Percentiles rank a stretch among this genome's conserved stretches.
phyloP scores from a whole-genome alignment of 78 protist species.

The Dictyostelium firmibasis region DNA sequence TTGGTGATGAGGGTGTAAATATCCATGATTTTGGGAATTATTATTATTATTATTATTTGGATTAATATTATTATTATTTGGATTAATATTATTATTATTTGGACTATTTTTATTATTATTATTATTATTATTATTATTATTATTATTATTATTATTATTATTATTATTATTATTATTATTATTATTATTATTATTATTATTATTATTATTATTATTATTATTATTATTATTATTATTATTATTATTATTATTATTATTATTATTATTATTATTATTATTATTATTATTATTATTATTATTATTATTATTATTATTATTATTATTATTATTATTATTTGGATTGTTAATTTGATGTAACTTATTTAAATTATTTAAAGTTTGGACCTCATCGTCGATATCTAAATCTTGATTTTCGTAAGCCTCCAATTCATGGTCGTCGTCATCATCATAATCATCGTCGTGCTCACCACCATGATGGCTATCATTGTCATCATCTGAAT shows the following conservation, averaged over 20 bases:
- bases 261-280: not conserved
- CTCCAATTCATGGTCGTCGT: not conserved
- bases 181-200: not conserved
- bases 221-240: no score
- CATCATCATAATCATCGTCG: not conserved
- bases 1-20: not conserved
- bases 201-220: not conserved
- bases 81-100: no score
- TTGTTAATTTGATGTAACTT: not conserved
- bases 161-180: not conserved
- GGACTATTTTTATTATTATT: no score
- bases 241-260: no score
- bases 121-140: not conserved
- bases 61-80: no score
- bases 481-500: not conserved
- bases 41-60: not conserved
- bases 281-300: not conserved
- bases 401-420: not conserved
- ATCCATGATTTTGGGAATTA: not conserved
- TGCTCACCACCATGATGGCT: not conserved
- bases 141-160: not conserved
- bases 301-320: not conserved
- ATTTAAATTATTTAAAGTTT: conserved; percentile 6
- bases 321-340: not conserved
- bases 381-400: not conserved